Evolutionary conservation across 179 eudicot species (phyloP), one percentile per base, ranked within the genome.

Genomic region (Spergularia azorica): DNA sequence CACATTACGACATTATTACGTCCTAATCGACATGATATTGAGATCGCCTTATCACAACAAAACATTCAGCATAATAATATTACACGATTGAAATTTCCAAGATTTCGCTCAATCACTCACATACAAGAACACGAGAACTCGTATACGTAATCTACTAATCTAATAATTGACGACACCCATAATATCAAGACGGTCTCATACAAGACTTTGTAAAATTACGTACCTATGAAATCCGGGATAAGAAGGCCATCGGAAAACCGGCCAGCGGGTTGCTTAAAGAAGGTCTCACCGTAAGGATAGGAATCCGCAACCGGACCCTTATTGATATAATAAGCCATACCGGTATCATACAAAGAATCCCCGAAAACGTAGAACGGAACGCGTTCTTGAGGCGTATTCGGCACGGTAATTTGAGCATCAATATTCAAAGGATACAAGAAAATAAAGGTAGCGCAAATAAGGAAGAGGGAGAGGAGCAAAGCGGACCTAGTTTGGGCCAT

Each of bases 221-320:
- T 76, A 82, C 81, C 81, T 13, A 82, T 82, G 32, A 79, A 82
- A 72, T 82, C 85, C 8, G 85, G 82, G 67, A 82, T 67, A 6
- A 75, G 58, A 1, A 82, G 82, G 32, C 85, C 85, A 13, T 82
- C 74, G 36, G 80, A 82, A 58, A 57, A 79, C 15, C 85, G 41
- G 2, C 85, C 85, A 2, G 85, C 72, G 38, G 85, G 82, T 6
- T 18, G 50, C 3, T 76, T 76, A 55, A 82, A 82, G 72, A 63
- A 82, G 15, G 82, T 82, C 9, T 73, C 78, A 39, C 85, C 85
- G 14, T 82, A 82, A 5, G 85, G 85, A 18, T 6, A 65, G 43
- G 57, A 38, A 4, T 74, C 72, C n/a, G 81, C 79, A 0, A 56
- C 70, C 0, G 81, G 70, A 0, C 79, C 84, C 5, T 63, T 61